Evolutionary conservation across 352 stramenopile species (phyloP), one percentile per base, ranked within the genome.

Genomic region (Phytophthora crassamura): DNA sequence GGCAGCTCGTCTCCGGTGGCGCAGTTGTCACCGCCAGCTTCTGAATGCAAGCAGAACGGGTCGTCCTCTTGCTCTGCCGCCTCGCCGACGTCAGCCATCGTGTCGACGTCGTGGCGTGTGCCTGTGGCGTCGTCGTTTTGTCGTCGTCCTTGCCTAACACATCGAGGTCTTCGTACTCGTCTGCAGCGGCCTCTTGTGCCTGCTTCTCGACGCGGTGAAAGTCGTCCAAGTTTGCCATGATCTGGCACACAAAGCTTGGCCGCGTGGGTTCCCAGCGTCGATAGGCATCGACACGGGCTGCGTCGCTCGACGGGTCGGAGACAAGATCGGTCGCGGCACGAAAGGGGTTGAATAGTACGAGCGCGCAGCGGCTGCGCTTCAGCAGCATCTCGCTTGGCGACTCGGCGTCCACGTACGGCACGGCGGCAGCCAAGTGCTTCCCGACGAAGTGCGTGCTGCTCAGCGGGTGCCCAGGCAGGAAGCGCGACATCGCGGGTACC

Each of bases 201-300:
- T 46, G 39, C 39, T 46, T 46, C 7, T 46, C 39, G 16, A 46
- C 39, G 7, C 39, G n/a, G 39, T 46, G 11, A 30, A 46, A 46
- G n/a, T 46, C 39, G 11, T 46, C 39, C 39, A 46, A 25, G 15
- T 46, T 46, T n/a, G 39, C n/a, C 39, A 46, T 46, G 39, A 46
- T 18, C 7, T 30, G 4, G 11, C n/a, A 46, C 0, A 46, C 39
- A 10, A 46, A 46, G 39, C 39, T 46, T 10, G 39, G 11, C 39
- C 8, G 16, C 16, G 28, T 18, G 7, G 18, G 16, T 11, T 50
- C 42, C 42, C 42, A 34, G 2, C 7, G 42, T 50, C n/a, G 22
- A 9, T 46, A 50, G 8, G 42, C 42, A n/a, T 50, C 42, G 11
- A 32, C 28, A 5, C 28, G 8, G 28, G 28, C 28, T 32, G 28